Evolutionary conservation across 495 filamentous ascomycete genomes (phyloP).

Genomic region (Aspergillus nidulans): DNA sequence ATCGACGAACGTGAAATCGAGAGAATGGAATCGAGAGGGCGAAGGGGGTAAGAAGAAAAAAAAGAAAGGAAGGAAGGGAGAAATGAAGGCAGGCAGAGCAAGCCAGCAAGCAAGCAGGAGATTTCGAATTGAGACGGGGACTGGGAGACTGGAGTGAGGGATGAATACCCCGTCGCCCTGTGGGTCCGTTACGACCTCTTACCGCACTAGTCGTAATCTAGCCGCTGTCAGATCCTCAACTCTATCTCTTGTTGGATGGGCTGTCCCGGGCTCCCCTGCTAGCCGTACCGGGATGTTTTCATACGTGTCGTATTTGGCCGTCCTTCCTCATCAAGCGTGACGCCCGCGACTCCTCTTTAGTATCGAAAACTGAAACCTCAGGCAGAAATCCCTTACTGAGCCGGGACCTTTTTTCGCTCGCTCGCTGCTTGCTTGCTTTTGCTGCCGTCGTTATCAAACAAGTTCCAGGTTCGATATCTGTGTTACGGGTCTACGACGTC

Average conservation of each 20-base stretch:
- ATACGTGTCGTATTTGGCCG: background rate
- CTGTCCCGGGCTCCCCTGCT: background rate
- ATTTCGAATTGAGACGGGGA: background rate
- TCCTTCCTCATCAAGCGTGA: background rate
- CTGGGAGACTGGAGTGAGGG: background rate
- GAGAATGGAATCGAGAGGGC: background rate
- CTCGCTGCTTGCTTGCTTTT: background rate
- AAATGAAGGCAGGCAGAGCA: background rate
- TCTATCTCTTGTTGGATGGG: background rate
- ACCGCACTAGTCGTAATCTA: background rate
- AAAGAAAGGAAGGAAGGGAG: background rate
- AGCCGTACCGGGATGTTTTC: conserved; percentile 2
- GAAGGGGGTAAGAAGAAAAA: background rate
- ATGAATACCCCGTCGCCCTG: background rate
- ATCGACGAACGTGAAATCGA: background rate
- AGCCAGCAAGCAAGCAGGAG: background rate
- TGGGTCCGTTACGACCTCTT: background rate
- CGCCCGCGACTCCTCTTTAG: too few relatives aligned
- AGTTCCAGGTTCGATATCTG: background rate
- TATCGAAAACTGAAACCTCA: background rate
- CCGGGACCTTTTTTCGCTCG: background rate
- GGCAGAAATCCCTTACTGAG: background rate
- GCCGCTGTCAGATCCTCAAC: background rate
- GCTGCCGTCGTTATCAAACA: background rate
- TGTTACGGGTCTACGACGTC: background rate